Percentiles rank a stretch among this genome's conserved stretches.
Conservation (phyloP, 2,329 filamentous ascomycete genomes). For the Thelonectria rubi region DNA sequence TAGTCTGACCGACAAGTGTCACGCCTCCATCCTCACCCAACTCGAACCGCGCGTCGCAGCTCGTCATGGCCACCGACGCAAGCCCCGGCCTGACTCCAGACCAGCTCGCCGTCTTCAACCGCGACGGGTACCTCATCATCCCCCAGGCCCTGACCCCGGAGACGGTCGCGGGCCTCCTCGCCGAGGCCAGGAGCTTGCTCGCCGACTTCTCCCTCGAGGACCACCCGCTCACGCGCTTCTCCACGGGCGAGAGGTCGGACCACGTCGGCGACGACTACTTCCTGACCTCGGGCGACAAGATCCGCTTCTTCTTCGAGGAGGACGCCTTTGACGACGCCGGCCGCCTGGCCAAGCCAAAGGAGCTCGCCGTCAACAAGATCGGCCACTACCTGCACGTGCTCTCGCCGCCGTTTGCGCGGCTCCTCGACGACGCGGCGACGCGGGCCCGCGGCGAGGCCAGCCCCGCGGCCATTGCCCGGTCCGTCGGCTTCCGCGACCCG, state of each 20-base stretch:
- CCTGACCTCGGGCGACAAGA: conserved; percentile 85
- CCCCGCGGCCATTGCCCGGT: conserved; percentile 71
- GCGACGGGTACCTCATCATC: conserved; percentile 91
- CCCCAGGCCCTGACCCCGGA: conserved; percentile 74
- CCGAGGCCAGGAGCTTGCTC: conserved; percentile 79
- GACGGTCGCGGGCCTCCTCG: conserved; percentile 74
- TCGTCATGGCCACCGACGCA: conserved; percentile 31
- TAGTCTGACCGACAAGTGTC: neutral
- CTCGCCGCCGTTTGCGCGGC: conserved; percentile 70
- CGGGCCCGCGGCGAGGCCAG: conserved; percentile 46
- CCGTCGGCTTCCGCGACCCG: conserved; percentile 79
- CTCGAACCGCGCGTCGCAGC: neutral
- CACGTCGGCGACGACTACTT: conserved; percentile 98
- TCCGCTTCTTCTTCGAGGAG: conserved; percentile 97
- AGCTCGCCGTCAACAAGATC: conserved; percentile 88
- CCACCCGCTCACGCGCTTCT: conserved; percentile 94
- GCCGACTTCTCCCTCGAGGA: conserved; percentile 78
- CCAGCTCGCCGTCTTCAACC: conserved; percentile 77
- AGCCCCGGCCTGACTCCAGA: conserved; percentile 69
- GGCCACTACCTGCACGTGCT: conserved; percentile 79
- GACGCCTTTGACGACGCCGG: conserved; percentile 79
- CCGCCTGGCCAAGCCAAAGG: conserved; percentile 78
- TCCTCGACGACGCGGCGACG: conserved; percentile 60
- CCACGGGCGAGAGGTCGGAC: conserved; percentile 76
- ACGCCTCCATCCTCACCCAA: neutral